phyloP scores from a whole-genome alignment of 129 eudicot genomes.

The Scalesia atractyloides region DNA sequence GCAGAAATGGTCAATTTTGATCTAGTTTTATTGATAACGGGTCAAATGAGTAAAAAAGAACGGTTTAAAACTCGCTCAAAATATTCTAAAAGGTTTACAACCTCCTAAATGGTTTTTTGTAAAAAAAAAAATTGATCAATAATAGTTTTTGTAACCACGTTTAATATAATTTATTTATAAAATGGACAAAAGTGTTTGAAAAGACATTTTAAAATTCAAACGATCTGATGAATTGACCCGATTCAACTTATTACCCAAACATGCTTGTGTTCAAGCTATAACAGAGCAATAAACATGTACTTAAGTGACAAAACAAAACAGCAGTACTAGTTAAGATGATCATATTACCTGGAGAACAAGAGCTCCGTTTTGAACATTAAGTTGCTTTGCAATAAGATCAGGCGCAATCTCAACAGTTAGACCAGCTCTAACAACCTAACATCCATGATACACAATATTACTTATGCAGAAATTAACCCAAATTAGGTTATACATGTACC shows the following conservation, averaged over 20 bases:
- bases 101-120: not conserved
- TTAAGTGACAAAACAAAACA: not conserved
- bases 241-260: constrained; percentile 1
- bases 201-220: not conserved
- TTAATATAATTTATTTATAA: not conserved
- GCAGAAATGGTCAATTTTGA: not conserved
- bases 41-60: not conserved
- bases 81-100: not conserved
- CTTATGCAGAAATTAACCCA: not conserved
- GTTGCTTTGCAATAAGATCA: constrained; percentile 88
- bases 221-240: not conserved
- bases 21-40: not conserved
- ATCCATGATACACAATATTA: constrained; percentile 12
- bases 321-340: not conserved
- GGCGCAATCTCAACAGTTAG: constrained; percentile 89
- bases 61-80: not conserved
- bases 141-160: not conserved
- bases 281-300: not conserved
- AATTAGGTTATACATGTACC: not conserved
- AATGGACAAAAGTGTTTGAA: not conserved
- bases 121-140: not conserved
- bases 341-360: constrained; percentile 69
- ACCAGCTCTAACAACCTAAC: constrained; percentile 87
- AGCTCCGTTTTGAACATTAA: constrained; percentile 96
- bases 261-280: not conserved